A percentile compares a stretch with the other conserved stretches of the same genome.
phyloP scores from a whole-genome alignment of 192 early-diverging fungal genomes.

The Entomortierella lignicola region DNA sequence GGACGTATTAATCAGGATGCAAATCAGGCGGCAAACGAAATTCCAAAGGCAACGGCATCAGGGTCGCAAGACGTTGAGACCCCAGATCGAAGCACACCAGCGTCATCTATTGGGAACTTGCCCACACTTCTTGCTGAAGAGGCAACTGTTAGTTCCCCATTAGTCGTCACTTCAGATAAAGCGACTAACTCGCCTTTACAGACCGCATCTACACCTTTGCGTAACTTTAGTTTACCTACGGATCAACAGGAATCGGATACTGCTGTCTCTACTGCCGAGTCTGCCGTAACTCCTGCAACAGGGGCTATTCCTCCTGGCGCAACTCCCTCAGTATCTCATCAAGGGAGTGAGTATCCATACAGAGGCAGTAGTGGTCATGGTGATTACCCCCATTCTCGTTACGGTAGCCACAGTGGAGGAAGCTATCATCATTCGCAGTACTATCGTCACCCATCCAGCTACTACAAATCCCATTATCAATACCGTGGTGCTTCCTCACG shows the following conservation, averaged over 20 bases:
- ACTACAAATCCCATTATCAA: constrained; percentile 26
- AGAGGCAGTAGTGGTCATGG: constrained; percentile 15
- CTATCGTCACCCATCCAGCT: constrained; percentile 32
- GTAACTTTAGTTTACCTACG: background rate
- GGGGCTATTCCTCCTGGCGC: background rate
- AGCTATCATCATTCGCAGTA: constrained; percentile 23
- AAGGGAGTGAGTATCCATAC: constrained; percentile 11
- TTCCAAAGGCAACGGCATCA: background rate
- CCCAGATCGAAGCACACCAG: background rate
- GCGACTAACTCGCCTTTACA: background rate
- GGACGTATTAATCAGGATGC: background rate
- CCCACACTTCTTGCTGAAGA: constrained; percentile 3
- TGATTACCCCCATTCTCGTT: constrained; percentile 32
- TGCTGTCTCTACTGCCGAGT: background rate
- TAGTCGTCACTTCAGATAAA: background rate
- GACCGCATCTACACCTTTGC: constrained; percentile 12
- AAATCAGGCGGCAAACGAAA: background rate
- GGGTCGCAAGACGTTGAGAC: background rate
- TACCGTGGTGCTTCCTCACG: constrained; percentile 22
- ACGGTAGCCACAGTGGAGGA: constrained; percentile 24
- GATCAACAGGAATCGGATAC: background rate
- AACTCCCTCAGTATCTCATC: background rate
- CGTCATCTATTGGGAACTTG: constrained; percentile 5
- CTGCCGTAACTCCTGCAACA: background rate
- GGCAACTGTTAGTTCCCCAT: background rate